Base-by-base conservation (phyloP, 1,284 basidiomycete species). In the Omphalotus olearius region DNA sequence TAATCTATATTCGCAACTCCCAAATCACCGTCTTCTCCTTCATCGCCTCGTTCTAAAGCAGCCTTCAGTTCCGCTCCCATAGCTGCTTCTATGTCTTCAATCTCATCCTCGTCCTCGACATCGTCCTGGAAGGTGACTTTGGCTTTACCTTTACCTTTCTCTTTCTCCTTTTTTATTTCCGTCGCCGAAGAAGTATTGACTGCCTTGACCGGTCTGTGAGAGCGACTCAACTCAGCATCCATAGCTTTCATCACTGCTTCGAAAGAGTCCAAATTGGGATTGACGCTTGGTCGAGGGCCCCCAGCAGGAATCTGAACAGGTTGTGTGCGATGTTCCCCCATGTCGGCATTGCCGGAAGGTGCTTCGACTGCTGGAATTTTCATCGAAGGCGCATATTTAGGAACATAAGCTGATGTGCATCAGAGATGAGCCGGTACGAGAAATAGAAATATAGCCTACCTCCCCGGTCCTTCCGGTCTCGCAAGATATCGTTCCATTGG, bases 171-270 rank as follows among this genome's bases (percentile, higher is more conserved):
- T 18, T 58, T 62, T 46, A 61, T 76, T 61, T 25, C 58, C 62
- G 41, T 61, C 55, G 38, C 26, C 30, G 26, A 17, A 11, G 54
- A 47, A 25, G 39, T 49, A 6, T 52, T 45, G n/a, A 56, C 20
- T 36, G 43, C 44, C 39, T 57, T 59, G 26, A 14, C 17, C 25
- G n/a, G 46, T 25, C 30, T 16, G 9, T 69, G 72, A 38, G 69
- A 64, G 23, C 73, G 76, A 17, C 73, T 73, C 13, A 97, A 75
- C 60, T 95, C 91, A 16, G 73, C 79, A 60, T 98, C 95, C 88
- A 98, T 92, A 1, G 92, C 92, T 61, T 83, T 80, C 95, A 98
- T 98, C 37, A 98, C 88, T 6, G 86, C 81, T 62, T 98, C 95
- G 59, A 98, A 98, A 0, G 91, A 91, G 64, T 93, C 79, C n/a